Percentiles rank a stretch among this genome's conserved stretches.
phyloP scores from a whole-genome alignment of 148 eudicot genomes.

The Chenopodium quinoa region DNA sequence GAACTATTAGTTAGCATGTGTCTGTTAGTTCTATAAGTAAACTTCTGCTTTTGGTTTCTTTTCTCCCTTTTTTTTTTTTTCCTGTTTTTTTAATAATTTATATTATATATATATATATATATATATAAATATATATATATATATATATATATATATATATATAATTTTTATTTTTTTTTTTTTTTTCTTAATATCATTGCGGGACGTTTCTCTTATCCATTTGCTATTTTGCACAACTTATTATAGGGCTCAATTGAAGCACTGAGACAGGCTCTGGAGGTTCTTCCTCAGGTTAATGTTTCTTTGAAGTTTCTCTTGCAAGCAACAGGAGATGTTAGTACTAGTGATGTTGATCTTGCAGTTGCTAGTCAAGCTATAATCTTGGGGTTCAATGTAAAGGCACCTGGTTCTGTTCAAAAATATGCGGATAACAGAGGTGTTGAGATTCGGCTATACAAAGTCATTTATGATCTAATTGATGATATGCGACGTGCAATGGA shows the following conservation, averaged over 20 bases:
- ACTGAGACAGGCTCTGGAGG: conserved; percentile 78
- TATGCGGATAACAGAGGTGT: conserved; percentile 77
- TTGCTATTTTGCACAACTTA: conserved; percentile 12
- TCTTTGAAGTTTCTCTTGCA: conserved; percentile 83
- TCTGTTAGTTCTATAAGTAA: too few species aligned
- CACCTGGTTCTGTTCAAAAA: conserved; percentile 75
- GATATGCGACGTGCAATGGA: conserved; percentile 96
- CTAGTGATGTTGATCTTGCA: conserved; percentile 94
- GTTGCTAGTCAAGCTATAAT: conserved; percentile 78
- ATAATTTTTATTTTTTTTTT: too few species aligned
- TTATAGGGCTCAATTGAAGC: conserved; percentile 93
- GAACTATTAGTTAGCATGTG: neutral
- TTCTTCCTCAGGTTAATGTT: conserved; percentile 87
- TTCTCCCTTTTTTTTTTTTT: too few species aligned
- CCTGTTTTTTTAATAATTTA: too few species aligned
- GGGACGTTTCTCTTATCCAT: neutral
- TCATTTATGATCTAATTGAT: conserved; percentile 92
- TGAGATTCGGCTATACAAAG: conserved; percentile 77
- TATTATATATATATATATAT: too few species aligned
- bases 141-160: too few species aligned
- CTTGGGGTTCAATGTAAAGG: conserved; percentile 84
- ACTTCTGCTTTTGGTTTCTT: too few species aligned
- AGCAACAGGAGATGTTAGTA: conserved; percentile 85
- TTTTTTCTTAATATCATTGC: too few species aligned
- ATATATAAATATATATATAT: too few species aligned